Percentiles rank a stretch among this genome's conserved stretches.
Conservation (phyloP, 2,329 filamentous ascomycete species). For the Zarea fungicola region DNA sequence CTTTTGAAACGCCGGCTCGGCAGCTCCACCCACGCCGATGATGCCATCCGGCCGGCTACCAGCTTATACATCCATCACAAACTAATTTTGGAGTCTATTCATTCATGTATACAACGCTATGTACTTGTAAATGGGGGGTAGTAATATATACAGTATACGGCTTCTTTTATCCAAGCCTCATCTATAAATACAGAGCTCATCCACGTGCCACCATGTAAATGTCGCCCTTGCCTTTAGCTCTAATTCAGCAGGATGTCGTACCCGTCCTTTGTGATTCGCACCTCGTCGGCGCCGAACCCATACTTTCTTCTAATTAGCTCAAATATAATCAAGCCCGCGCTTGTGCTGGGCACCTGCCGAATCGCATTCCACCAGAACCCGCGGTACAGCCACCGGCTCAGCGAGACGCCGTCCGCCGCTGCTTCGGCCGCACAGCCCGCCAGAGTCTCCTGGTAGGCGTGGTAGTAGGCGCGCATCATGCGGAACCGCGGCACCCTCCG, state of each 20-base stretch:
- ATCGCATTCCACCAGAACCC: constrained; percentile 70
- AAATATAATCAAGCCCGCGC: constrained; percentile 72
- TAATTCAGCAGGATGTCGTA: constrained; percentile 62
- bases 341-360: constrained; percentile 70
- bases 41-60: not conserved
- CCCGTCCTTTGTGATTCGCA: constrained; percentile 61
- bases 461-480: constrained; percentile 62
- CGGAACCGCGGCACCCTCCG: constrained; percentile 37
- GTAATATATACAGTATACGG: not conserved
- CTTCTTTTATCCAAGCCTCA: not conserved
- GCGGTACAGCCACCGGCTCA: constrained; percentile 61
- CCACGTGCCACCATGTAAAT: not conserved
- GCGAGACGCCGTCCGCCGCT: constrained; percentile 46
- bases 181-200: not conserved
- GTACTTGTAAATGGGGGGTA: not conserved
- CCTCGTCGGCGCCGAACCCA: constrained; percentile 55
- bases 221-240: not conserved
- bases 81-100: not conserved
- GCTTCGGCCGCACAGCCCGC: constrained; percentile 56
- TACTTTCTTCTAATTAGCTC: constrained; percentile 72
- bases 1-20: not conserved
- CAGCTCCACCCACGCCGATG: constrained; percentile 3
- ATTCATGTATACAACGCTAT: constrained; percentile 2
- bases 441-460: constrained; percentile 65
- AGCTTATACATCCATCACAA: no score